Base-by-base conservation (phyloP, 2,329 filamentous ascomycete species). In the Sclerotiophoma versabilis region DNA sequence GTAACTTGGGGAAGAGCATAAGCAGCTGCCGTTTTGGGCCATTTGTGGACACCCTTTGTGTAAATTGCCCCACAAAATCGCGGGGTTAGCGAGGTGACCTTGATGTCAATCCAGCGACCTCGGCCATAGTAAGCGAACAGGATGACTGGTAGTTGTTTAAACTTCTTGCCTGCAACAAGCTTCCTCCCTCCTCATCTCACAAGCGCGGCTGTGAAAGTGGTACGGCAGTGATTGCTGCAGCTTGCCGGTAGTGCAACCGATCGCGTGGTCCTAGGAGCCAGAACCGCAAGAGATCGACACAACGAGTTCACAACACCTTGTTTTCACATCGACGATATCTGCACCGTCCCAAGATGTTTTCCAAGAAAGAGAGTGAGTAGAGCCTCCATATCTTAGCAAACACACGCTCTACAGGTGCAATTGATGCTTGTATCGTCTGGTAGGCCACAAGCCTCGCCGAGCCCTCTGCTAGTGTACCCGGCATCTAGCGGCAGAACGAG, bases 291-390 rank as follows among this genome's bases (percentile, higher is more conserved):
- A 12, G 26, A 54, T 45, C 27, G 25, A 6, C 39, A 34, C n/a
- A 9, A 12, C 15, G 19, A 41, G 19, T 30, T 10, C 23, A 41
- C 39, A 5, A 29, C n/a, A n/a, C 29, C 29, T 49, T 7, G 11
- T 29, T 4, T 27, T 38, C 33, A 33, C 26, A 22, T 34, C 46
- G 20, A 49, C 45, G 34, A 54, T 49, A 44, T 42, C 46, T 11
- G 29, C 22, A 53, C 10, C 36, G 27, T 17, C 15, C 27, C 55
- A 64, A 25, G 11, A 74, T 74, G 72, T 71, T 72, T 42, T 64
- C 54, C 50, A 67, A 58, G 50, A 70, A 69, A 57, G 64, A 73
- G 43, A 69, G 72, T 74, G 45, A 69, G 72, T 67, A 32, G 42
- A 42, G 44, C 22, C 29, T 45, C 32, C 34, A 36, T 27, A 2